phyloP scores from a whole-genome alignment of 139 green algal genomes.

The Gonium pectorale region DNA sequence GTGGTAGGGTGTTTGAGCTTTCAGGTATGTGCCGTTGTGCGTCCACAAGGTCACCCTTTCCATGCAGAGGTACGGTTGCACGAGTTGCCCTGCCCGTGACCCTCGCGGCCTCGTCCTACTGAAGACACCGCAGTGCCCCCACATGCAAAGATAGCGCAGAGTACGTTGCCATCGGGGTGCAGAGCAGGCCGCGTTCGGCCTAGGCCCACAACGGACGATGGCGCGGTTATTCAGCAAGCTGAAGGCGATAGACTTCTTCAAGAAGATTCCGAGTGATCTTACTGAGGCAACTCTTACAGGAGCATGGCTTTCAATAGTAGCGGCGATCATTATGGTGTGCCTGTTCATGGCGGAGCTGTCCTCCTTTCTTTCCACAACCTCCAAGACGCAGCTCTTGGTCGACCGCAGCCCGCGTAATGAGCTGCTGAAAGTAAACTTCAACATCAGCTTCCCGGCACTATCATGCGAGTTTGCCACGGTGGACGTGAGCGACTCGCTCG shows the following conservation, averaged over 20 bases:
- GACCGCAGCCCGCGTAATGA: slow-evolving; percentile 92
- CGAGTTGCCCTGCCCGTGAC: too few relatives aligned
- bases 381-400: slow-evolving; percentile 85
- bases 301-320: slow-evolving; percentile 87
- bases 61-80: too few relatives aligned
- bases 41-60: too few relatives aligned
- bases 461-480: slow-evolving; percentile 98
- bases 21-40: too few relatives aligned
- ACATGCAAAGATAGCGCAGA: too few relatives aligned
- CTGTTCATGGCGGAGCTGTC: slow-evolving; percentile 89
- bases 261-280: slow-evolving; percentile 84
- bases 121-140: too few relatives aligned
- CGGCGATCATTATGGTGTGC: slow-evolving; percentile 86
- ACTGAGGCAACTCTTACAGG: slow-evolving; percentile 94
- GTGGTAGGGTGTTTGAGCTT: too few relatives aligned
- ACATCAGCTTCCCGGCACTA: slow-evolving; percentile 92
- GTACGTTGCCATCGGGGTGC: too few relatives aligned
- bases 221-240: slow-evolving; percentile 49
- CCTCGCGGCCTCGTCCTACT: too few relatives aligned
- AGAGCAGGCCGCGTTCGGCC: too few relatives aligned
- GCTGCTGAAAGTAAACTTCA: slow-evolving; percentile 97
- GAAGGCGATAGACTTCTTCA: slow-evolving; percentile 80
- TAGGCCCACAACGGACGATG: too few relatives aligned
- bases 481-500: slow-evolving; percentile 94
- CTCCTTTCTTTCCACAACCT: slow-evolving; percentile 78